These are phyloP conservation scores for Pichia sp. DNA, from an alignment of 1,139 yeast species.

Conservation along the genomic window DNA sequence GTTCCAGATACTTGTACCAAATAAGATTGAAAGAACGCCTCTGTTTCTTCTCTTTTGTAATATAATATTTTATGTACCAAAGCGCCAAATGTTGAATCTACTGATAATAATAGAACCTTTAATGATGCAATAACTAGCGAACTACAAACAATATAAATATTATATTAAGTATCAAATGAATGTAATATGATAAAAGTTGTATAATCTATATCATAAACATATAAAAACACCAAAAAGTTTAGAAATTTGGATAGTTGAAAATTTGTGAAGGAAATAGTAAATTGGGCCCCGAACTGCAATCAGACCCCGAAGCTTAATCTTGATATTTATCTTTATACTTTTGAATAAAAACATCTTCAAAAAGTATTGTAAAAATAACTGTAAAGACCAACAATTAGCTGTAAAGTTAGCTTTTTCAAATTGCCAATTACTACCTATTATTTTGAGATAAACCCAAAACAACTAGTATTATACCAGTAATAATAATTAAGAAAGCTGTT, in stretches of 20 bases:
- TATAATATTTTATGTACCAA: constrained; percentile 9
- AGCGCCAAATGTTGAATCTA: constrained; percentile 17
- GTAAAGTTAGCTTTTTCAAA: constrained; percentile 29
- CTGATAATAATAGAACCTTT: constrained; percentile 24
- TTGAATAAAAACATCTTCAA: constrained; percentile 17
- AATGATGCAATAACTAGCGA: constrained; percentile 27
- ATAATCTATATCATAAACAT: constrained; percentile 12
- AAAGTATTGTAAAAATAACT: constrained; percentile 18
- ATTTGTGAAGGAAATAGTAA: constrained; percentile 23
- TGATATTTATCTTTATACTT: constrained; percentile 14
- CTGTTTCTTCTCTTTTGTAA: constrained; percentile 16
- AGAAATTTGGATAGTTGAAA: constrained; percentile 16
- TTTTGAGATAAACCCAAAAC: constrained; percentile 33
- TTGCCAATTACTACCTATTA: constrained; percentile 30
- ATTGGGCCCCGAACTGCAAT: constrained; percentile 18
- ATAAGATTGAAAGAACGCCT: constrained; percentile 17
- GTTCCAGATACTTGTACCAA: constrained; percentile 21
- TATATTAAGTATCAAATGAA: constrained; percentile 15
- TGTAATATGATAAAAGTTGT: constrained; percentile 9
- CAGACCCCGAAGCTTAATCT: neutral
- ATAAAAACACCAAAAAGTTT: constrained; percentile 17
- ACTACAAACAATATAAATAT: constrained; percentile 16
- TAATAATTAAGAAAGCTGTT: constrained; percentile 26
- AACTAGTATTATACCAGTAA: constrained; percentile 29
- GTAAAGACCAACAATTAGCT: constrained; percentile 27